Evolutionary conservation across 306 rosid species (phyloP), one percentile per base, ranked within the genome.

Genomic region (Hippophae tibetana): DNA sequence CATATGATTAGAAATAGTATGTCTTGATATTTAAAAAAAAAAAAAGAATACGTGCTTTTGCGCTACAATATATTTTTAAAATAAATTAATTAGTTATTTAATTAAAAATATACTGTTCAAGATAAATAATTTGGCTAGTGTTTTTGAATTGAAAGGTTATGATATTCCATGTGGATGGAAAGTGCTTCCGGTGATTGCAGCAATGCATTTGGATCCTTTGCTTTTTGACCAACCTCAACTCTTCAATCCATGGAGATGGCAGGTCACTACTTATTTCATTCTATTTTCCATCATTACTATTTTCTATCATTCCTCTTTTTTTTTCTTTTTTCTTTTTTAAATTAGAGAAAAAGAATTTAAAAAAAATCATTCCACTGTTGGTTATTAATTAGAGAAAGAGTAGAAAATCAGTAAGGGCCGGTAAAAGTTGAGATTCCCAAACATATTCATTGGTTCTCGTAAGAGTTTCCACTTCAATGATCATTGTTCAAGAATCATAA

Each of bases 111-210:
- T 0, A 18, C 0, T 18, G 18, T 18, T 18, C 0, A 18, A 18
- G 18, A 18, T 18, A 18, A 18, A n/a, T n/a, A 18, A 18, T 38
- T 43, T 58, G 52, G 61, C 42, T 59, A 61, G 2, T 60, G 61
- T 55, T 69, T 64, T 60, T 70, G 47, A 5, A 53, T 71, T 60
- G 66, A 70, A 87, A 93, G 97, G 97, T 47, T 93, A 88, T 76
- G 94, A 88, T 80, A 88, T 93, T 85, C 99, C 99, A 78, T 72
- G 95, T 82, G 99, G 99, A 49, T 93, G 99, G 99, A 88, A 93
- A 93, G 97, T 93, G 79, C 99, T 93, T 50, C 99, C 99, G 64
- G 99, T 93, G 47, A 84, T 93, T 58, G 77, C 97, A 73, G 97
- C 99, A 58, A 86, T 73, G 83, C 99, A 93, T 82, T 64, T 93